Conservation (phyloP, 2,329 filamentous ascomycete species). For the Cladosporium sp. region DNA sequence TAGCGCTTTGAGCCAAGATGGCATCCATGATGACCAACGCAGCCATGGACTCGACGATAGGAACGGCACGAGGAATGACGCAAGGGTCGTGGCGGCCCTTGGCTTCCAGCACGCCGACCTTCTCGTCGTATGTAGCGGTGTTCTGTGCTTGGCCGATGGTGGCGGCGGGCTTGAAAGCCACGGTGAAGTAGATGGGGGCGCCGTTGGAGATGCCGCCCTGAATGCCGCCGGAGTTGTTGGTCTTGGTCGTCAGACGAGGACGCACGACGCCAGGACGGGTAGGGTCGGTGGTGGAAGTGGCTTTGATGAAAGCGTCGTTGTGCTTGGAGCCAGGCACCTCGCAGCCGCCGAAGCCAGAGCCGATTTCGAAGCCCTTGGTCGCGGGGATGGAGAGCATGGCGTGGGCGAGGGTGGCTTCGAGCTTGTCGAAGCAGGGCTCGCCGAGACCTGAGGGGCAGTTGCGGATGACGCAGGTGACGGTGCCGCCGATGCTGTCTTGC, state of each 20-base stretch:
- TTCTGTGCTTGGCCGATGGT: conserved; percentile 87
- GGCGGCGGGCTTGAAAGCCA: conserved; percentile 91
- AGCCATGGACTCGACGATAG: conserved; percentile 89
- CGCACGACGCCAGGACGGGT: conserved; percentile 43
- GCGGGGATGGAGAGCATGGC: conserved; percentile 95
- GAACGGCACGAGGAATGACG: conserved; percentile 80
- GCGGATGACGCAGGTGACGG: conserved; percentile 87
- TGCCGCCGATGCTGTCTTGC: conserved; percentile 88
- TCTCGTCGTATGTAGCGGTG: conserved; percentile 74
- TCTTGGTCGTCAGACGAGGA: conserved; percentile 74
- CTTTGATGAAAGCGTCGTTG: conserved; percentile 79
- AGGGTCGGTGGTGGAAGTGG: conserved; percentile 37
- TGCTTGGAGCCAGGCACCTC: conserved; percentile 83
- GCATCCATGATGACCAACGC: conserved; percentile 83
- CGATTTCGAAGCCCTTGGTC: conserved; percentile 93
- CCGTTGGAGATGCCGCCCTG: conserved; percentile 96
- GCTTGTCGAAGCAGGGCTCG: conserved; percentile 92
- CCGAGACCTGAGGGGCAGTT: conserved; percentile 82
- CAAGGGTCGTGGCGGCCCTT: conserved; percentile 95
- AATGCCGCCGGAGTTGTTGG: conserved; percentile 91
- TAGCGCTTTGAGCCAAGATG: conserved; percentile 72
- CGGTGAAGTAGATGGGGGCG: conserved; percentile 87
- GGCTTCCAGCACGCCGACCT: conserved; percentile 73
- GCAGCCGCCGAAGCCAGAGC: conserved; percentile 84
- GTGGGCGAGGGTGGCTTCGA: conserved; percentile 85